phyloP scores from a whole-genome alignment of 2,329 filamentous ascomycete species.

The Cercospora beticola region DNA sequence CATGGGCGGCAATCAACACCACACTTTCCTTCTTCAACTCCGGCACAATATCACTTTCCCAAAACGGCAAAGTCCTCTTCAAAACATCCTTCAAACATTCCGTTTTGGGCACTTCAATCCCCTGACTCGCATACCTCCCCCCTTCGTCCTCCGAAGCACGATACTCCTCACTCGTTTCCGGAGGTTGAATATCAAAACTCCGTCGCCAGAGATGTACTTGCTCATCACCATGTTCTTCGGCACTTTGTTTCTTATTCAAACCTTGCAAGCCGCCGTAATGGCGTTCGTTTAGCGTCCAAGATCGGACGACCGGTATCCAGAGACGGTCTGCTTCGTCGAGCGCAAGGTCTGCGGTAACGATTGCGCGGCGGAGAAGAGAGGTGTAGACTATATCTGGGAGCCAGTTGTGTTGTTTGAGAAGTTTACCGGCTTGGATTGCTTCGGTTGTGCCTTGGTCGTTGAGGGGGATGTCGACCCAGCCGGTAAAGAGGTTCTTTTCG shows the following conservation, averaged over 20 bases:
- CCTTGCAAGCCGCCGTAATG: not conserved
- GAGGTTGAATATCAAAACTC: not conserved
- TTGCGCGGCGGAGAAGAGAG: not conserved
- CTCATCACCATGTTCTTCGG: not conserved
- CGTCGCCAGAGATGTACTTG: not conserved
- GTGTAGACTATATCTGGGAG: not conserved
- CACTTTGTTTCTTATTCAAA: not conserved
- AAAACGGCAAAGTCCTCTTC: not conserved
- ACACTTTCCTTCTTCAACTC: not conserved
- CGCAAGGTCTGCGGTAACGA: not conserved
- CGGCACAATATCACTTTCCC: not conserved
- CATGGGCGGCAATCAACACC: not conserved
- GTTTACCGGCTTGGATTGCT: conserved; percentile 16
- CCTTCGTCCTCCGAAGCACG: not conserved
- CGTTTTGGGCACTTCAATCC: not conserved
- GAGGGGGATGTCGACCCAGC: conserved; percentile 24
- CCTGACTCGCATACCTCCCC: not conserved
- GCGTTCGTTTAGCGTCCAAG: not conserved
- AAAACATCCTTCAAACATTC: not conserved
- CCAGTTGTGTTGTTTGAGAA: not conserved
- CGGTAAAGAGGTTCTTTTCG: conserved; percentile 24
- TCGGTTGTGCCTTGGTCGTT: conserved; percentile 16
- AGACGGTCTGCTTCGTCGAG: not conserved
- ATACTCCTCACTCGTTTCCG: not conserved
- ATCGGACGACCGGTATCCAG: not conserved